phyloP scores from a whole-genome alignment of 2,329 filamentous ascomycete species.

The Parascedosporium putredinis region DNA sequence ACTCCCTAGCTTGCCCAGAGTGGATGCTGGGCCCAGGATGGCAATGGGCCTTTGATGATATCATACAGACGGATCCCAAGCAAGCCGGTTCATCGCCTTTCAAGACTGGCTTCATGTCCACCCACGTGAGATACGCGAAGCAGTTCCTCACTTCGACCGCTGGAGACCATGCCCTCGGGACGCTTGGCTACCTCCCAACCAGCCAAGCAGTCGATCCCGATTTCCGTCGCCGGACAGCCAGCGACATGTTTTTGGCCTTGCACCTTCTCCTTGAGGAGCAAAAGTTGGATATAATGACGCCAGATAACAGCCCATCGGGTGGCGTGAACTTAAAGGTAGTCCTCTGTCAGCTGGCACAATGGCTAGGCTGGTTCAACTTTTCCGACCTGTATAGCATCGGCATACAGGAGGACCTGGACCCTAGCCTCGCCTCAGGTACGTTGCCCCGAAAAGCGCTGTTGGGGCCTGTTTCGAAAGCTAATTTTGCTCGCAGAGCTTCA shows the following conservation, averaged over 20 bases:
- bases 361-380: conserved; percentile 62
- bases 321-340: conserved; percentile 54
- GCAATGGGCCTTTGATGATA: conserved; percentile 59
- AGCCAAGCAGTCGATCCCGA: conserved; percentile 40
- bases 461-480: no score
- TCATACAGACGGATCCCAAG: conserved; percentile 3
- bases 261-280: conserved; percentile 85
- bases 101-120: conserved; percentile 31
- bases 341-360: conserved; percentile 68
- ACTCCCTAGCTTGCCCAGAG: conserved; percentile 36
- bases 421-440: conserved; percentile 29
- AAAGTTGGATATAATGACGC: conserved; percentile 58
- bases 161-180: conserved; percentile 44
- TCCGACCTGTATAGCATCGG: conserved; percentile 39
- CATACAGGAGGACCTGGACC: conserved; percentile 36
- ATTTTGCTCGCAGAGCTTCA: no score
- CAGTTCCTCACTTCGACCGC: conserved; percentile 52
- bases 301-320: conserved; percentile 32
- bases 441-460: no score
- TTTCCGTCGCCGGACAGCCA: conserved; percentile 47
- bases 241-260: conserved; percentile 62
- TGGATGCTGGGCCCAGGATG: conserved; percentile 57
- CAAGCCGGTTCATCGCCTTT: background rate
- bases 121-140: conserved; percentile 48
- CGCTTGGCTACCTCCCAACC: conserved; percentile 55